phyloP scores from a whole-genome alignment of 2,329 filamentous ascomycete species.

The Cercospora sp. region DNA sequence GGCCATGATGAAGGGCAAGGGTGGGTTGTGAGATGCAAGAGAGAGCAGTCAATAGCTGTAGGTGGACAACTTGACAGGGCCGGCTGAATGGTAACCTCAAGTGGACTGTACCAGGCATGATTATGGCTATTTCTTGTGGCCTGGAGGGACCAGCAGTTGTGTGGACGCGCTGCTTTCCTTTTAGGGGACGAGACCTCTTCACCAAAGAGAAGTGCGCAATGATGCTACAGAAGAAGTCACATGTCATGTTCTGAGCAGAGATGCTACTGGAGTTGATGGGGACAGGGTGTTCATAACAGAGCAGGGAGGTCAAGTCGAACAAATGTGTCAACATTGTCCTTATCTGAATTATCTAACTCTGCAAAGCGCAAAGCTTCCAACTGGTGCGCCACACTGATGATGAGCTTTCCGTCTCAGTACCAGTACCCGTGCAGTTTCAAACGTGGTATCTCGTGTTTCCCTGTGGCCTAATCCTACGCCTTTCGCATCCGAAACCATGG shows the following conservation, averaged over 20 bases:
- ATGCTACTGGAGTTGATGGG: background rate
- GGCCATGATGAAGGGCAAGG: conserved; percentile 61
- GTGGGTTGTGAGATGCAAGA: conserved; percentile 12
- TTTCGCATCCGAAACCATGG: background rate
- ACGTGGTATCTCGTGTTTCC: conserved; percentile 1
- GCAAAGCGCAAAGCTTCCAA: background rate
- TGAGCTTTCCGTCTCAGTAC: background rate
- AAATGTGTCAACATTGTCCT: background rate
- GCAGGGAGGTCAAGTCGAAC: background rate
- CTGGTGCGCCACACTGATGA: background rate
- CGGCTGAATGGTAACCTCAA: background rate
- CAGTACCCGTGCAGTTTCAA: background rate
- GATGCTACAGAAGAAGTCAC: no score
- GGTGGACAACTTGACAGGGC: background rate
- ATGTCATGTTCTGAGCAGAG: background rate
- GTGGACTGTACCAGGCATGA: background rate
- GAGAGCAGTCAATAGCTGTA: background rate
- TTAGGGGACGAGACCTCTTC: no score
- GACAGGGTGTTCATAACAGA: background rate
- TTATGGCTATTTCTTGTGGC: background rate
- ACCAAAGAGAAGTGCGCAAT: no score
- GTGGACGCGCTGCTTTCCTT: no score
- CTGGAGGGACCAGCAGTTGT: background rate
- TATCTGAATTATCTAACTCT: background rate
- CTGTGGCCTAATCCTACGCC: background rate